These are phyloP conservation scores for Linum trigynum DNA, from an alignment of 345 rosid genomes.

Conservation along the genomic window DNA sequence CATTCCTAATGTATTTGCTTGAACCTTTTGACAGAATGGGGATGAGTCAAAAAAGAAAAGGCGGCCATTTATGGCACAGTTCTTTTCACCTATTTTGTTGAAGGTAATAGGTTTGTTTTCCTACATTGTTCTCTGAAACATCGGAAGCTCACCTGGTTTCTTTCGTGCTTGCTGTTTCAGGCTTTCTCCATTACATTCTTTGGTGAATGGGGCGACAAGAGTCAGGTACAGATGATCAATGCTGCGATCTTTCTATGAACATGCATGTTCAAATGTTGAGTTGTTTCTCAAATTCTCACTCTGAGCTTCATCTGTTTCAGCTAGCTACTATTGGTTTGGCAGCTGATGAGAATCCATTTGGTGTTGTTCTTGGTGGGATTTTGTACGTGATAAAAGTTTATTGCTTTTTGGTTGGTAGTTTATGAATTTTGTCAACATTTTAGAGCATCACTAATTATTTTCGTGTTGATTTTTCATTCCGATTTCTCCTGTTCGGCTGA, in stretches of 20 bases:
- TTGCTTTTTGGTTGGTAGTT: conserved; percentile 6
- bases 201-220: conserved; percentile 98
- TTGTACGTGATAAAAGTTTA: conserved; percentile 33
- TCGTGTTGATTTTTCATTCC: background rate
- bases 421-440: background rate
- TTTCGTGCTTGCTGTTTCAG: conserved; percentile 29
- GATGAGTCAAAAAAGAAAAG: conserved; percentile 62
- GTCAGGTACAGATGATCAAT: conserved; percentile 50
- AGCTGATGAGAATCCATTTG: conserved; percentile 87
- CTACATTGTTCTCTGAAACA: background rate
- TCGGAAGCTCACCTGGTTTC: conserved; percentile 9
- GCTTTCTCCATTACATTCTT: conserved; percentile 94
- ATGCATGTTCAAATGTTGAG: background rate
- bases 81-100: conserved; percentile 80
- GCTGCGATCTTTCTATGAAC: conserved; percentile 3
- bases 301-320: conserved; percentile 30
- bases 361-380: conserved; percentile 84
- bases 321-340: conserved; percentile 92
- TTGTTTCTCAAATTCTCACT: conserved; percentile 11
- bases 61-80: conserved; percentile 56
- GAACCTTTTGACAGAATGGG: conserved; percentile 36
- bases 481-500: background rate
- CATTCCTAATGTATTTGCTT: background rate
- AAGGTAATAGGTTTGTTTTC: conserved; percentile 37
- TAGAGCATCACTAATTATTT: background rate